These are phyloP conservation scores for Neurospora tetrasperma DNA, from an alignment of 495 filamentous ascomycete species.

Conservation along the genomic window DNA sequence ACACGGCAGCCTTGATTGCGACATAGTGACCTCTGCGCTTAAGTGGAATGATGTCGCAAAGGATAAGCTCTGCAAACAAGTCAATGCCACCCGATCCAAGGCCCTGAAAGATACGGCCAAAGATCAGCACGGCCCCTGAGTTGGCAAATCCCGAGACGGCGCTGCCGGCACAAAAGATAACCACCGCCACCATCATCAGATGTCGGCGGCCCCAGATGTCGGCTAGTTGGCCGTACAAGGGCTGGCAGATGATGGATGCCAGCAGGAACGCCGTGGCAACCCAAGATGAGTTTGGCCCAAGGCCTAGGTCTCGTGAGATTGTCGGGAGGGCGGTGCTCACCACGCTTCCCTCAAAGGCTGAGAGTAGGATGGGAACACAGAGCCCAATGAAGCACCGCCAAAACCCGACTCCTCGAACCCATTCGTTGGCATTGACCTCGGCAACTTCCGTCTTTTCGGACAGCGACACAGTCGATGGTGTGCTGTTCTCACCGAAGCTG, in stretches of 20 bases:
- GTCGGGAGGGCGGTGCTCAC: slow-evolving; percentile 39
- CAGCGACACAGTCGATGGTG: neutral
- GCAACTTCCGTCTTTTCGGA: slow-evolving; percentile 4
- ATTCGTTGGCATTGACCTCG: slow-evolving; percentile 4
- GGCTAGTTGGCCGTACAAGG: slow-evolving; percentile 33
- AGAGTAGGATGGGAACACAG: slow-evolving; percentile 28
- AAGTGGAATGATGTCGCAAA: slow-evolving; percentile 66
- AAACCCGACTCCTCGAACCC: slow-evolving; percentile 23
- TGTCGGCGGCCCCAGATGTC: slow-evolving; percentile 42
- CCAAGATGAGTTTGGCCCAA: slow-evolving; percentile 20
- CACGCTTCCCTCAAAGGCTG: slow-evolving; percentile 42
- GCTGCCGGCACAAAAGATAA: slow-evolving; percentile 34
- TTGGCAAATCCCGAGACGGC: slow-evolving; percentile 29
- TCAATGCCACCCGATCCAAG: slow-evolving; percentile 66
- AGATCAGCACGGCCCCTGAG: slow-evolving; percentile 50
- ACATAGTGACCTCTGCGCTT: slow-evolving; percentile 50
- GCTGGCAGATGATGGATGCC: slow-evolving; percentile 23
- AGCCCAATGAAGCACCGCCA: slow-evolving; percentile 32
- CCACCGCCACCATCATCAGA: slow-evolving; percentile 31
- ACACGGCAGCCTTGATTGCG: slow-evolving; percentile 52
- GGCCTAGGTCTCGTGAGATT: slow-evolving; percentile 24
- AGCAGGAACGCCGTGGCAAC: slow-evolving; percentile 20
- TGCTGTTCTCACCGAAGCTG: neutral
- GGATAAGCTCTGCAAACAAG: slow-evolving; percentile 28
- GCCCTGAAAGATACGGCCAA: slow-evolving; percentile 69